Evolutionary conservation across 345 rosid species (phyloP).

Genomic region (Eutrema heterophyllum): DNA sequence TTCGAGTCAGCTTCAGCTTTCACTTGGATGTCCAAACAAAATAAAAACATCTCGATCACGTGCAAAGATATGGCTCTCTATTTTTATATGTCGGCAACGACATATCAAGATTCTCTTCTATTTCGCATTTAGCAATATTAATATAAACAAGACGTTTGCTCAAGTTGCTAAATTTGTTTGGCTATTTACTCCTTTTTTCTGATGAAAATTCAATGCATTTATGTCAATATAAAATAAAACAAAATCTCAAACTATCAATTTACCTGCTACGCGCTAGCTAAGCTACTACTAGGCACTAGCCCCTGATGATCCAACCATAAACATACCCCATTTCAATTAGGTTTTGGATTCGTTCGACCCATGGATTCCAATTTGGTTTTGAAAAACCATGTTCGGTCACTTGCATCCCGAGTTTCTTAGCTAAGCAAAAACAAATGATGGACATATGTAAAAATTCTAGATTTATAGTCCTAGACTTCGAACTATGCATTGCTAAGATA

Average conservation of each 20-base stretch:
- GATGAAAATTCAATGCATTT: background rate
- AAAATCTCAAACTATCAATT: background rate
- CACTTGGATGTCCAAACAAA: background rate
- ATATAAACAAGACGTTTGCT: background rate
- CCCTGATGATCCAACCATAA: background rate
- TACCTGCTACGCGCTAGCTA: background rate
- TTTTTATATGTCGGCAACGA: background rate
- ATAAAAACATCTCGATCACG: conserved; percentile 11
- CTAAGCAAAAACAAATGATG: background rate
- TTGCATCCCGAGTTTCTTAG: background rate
- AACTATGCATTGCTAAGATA: background rate
- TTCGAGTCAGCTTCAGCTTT: background rate
- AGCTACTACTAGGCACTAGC: background rate
- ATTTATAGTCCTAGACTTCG: background rate
- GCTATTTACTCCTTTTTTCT: background rate
- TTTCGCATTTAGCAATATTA: conserved; percentile 9
- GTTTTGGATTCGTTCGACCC: conserved; percentile 2
- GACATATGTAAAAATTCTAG: background rate
- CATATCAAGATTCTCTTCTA: background rate
- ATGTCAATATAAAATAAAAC: background rate
- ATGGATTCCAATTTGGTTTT: background rate
- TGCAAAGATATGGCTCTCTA: conserved; percentile 4
- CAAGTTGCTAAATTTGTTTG: background rate
- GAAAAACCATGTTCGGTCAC: conserved; percentile 14
- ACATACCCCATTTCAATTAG: background rate